Evolutionary conservation across 371 early-diverging fungal species (phyloP).

Genomic region (Parasitella parasitica): DNA sequence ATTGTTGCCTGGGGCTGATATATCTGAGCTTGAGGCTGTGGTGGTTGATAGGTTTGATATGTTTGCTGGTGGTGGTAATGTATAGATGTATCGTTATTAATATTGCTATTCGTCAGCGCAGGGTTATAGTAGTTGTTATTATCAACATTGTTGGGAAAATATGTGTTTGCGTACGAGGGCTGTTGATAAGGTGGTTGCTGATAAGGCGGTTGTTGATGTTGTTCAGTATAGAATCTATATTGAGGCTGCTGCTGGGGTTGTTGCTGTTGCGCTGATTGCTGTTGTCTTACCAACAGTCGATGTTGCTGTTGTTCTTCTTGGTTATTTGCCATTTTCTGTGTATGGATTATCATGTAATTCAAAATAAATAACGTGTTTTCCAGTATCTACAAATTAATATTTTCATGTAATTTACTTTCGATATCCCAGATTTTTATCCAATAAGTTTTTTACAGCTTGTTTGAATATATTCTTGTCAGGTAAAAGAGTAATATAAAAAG

Average conservation of each 20-base stretch:
- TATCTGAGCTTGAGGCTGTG: neutral
- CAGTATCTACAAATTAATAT: neutral
- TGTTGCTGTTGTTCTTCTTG: neutral
- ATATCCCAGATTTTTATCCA: neutral
- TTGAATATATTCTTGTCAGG: neutral
- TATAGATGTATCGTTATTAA: slow-evolving; percentile 29
- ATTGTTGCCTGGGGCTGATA: slow-evolving; percentile 15
- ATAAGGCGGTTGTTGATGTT: neutral
- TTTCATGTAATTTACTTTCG: neutral
- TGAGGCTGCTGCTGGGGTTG: neutral
- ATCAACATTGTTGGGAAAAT: neutral
- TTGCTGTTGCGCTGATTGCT: neutral
- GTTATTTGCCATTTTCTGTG: neutral
- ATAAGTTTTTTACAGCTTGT: neutral
- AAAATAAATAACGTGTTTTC: neutral
- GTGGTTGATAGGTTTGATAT: slow-evolving; percentile 4
- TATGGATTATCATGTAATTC: neutral
- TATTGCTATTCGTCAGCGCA: neutral
- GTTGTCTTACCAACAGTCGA: neutral
- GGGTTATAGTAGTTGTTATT: neutral
- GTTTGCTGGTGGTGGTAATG: slow-evolving; percentile 30
- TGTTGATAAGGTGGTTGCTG: neutral
- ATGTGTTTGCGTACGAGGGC: neutral
- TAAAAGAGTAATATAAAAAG: neutral
- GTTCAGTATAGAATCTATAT: neutral